Conservation (phyloP, 2,329 filamentous ascomycete species). For the Nemania bipapillata region DNA sequence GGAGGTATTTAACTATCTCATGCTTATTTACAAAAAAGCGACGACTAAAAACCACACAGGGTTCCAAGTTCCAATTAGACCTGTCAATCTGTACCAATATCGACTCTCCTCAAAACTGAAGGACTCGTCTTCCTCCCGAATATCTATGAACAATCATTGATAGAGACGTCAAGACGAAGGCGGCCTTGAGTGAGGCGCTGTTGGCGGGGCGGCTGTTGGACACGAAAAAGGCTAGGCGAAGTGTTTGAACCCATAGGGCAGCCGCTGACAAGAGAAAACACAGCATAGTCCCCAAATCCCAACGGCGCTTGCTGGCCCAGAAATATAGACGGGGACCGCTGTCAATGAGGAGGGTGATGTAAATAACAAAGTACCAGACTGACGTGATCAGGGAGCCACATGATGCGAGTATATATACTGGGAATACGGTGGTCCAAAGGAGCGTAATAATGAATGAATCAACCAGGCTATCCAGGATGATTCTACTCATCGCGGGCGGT, state of each 20-base stretch:
- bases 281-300: background rate
- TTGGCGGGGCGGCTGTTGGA: background rate
- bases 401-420: constrained; percentile 4
- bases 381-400: background rate
- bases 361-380: constrained; percentile 20
- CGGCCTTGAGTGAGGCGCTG: background rate
- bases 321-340: constrained; percentile 1
- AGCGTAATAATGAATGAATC: constrained; percentile 1
- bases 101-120: background rate
- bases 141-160: background rate
- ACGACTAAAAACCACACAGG: too few relatives aligned
- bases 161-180: background rate
- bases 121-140: background rate
- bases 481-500: too few relatives aligned
- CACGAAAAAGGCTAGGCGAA: background rate
- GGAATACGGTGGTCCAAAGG: constrained; percentile 11
- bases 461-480: background rate
- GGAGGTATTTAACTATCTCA: too few relatives aligned
- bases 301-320: background rate
- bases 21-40: too few relatives aligned
- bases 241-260: background rate
- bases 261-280: background rate
- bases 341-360: background rate
- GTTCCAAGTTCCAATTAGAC: too few relatives aligned
- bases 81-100: too few relatives aligned